Percentiles rank a stretch among this genome's conserved stretches.
Evolutionary conservation across 164 flowering plant genomes (phyloP).

Genomic region (Annona squamosa): DNA sequence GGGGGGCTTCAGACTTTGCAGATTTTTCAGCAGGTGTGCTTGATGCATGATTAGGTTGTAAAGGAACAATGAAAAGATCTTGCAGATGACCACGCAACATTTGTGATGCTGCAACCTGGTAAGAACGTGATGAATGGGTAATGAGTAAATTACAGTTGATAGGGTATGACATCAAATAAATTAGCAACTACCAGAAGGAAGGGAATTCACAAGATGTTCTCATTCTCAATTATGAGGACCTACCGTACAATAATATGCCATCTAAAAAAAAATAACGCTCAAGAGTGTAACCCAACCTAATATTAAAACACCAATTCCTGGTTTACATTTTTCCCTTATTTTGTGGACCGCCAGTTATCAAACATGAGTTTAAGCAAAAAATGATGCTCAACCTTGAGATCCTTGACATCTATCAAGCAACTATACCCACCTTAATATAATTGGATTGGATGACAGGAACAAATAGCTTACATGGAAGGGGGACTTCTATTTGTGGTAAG

Average conservation of each 20-base stretch:
- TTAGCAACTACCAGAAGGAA: not conserved
- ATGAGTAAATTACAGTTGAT: not conserved
- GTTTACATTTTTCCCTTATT: too few relatives aligned
- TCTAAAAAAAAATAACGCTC: too few relatives aligned
- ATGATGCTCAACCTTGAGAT: too few relatives aligned
- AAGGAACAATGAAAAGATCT: slow-evolving; percentile 71
- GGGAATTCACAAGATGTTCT: not conserved
- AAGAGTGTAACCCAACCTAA: too few relatives aligned
- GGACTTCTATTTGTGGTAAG: too few relatives aligned
- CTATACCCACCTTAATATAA: too few relatives aligned
- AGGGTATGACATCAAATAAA: not conserved
- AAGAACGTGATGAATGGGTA: slow-evolving; percentile 3
- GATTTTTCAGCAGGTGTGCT: slow-evolving; percentile 12
- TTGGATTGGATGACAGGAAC: too few relatives aligned
- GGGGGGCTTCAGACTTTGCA: slow-evolving; percentile 31
- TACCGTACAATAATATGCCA: not conserved
- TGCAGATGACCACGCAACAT: slow-evolving; percentile 47
- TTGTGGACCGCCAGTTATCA: too few relatives aligned
- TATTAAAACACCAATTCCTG: too few relatives aligned
- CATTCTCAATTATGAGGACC: not conserved
- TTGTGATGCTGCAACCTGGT: slow-evolving; percentile 57
- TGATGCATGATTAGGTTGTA: slow-evolving; percentile 28
- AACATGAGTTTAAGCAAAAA: too few relatives aligned
- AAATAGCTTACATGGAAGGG: too few relatives aligned
- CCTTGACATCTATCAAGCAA: too few relatives aligned